phyloP scores from a whole-genome alignment of 345 rosid species.

The Acer saccharum region DNA sequence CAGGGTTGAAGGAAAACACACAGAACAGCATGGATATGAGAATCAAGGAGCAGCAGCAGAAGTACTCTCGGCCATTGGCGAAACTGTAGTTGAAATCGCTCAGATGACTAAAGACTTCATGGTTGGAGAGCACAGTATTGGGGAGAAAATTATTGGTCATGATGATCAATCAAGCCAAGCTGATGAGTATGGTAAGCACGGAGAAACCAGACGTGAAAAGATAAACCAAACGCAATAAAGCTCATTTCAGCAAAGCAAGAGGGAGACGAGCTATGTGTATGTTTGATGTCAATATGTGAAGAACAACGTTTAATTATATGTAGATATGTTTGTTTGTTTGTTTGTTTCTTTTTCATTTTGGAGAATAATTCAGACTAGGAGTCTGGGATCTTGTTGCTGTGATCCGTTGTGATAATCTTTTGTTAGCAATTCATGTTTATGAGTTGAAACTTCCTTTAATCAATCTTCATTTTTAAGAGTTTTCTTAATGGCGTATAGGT shows the following conservation, averaged over 20 bases:
- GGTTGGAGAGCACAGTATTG: slow-evolving; percentile 33
- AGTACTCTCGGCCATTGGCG: slow-evolving; percentile 65
- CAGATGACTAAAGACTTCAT: slow-evolving; percentile 55
- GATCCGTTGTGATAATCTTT: not conserved
- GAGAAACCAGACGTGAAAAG: slow-evolving; percentile 6
- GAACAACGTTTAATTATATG: not conserved
- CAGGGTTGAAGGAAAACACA: not conserved
- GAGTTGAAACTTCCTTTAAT: not conserved
- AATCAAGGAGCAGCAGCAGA: slow-evolving; percentile 13
- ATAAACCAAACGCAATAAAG: not conserved
- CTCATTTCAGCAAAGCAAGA: not conserved
- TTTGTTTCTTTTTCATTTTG: no score
- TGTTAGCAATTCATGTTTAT: not conserved
- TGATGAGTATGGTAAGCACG: not conserved
- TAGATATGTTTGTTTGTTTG: not conserved
- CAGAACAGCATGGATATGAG: not conserved
- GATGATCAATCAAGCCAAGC: not conserved
- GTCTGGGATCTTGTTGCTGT: not conserved
- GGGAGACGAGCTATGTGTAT: not conserved
- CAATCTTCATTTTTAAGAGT: no score
- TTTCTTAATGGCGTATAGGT: not conserved
- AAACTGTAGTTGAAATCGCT: slow-evolving; percentile 74
- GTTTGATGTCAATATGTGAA: not conserved
- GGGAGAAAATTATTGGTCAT: not conserved
- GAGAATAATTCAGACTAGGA: not conserved